Evolutionary conservation across 192 early-diverging fungal species (phyloP), one percentile per base, ranked within the genome.

Genomic region (Lunasporangiospora selenospora): DNA sequence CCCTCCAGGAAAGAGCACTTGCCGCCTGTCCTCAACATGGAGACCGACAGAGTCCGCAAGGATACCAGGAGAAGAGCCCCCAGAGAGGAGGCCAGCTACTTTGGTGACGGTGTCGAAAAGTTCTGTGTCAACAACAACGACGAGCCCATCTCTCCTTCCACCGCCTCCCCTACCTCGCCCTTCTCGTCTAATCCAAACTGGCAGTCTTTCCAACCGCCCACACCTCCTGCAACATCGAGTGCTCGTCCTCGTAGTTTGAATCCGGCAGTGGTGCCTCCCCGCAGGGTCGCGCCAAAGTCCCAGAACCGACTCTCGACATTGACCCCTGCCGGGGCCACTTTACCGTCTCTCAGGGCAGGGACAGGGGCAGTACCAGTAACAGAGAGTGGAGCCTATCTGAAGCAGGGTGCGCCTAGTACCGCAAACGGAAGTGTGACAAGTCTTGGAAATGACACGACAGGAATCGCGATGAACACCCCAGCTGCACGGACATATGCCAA

Each of bases 91-190:
- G 56, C 53, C n/a, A 47, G 57, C 19, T 67, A 67, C 23, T 67
- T 67, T 47, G 69, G 54, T 0, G 65, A 73, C 13, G 63, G 58
- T 8, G 33, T 67, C 2, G 65, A 67, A 41, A 67, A 67, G 36
- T 67, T 59, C 57, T 67, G 65, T 26, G n/a, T n/a, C n/a, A 39
- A 59, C 40, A 59, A 56, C 9, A 57, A 67, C 23, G 65, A 67
- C 3, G 65, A 67, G 39, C 65, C 57, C 0, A 46, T 42, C 24
- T 67, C 65, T 3, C 65, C 65, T 15, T 67, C 65, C 7, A 60
- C 65, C 3, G 65, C 57, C 5, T 67, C 65, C 18, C 65, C 65
- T 4, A 67, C 65, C 23, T 59, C 65, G 21, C 65, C 65, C 24
- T 60, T 67, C 15, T 67, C 65, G 15, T 44, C 50, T 15, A 31